Conservation (phyloP, 176 grass and related monocot species). For the Avena eriantha region DNA sequence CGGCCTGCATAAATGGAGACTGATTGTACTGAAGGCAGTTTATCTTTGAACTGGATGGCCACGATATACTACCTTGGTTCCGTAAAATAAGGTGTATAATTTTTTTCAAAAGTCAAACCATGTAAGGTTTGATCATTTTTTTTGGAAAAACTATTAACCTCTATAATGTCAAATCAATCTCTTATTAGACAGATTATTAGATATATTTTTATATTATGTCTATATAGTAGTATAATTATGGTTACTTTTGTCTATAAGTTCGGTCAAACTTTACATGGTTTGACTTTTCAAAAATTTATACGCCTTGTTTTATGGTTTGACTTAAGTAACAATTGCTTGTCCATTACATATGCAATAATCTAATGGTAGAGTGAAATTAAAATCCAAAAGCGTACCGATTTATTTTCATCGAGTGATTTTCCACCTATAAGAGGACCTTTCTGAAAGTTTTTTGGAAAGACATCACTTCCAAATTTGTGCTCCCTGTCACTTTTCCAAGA, state of each 20-base stretch:
- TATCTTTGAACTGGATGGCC: constrained; percentile 19
- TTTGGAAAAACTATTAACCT: too few species aligned
- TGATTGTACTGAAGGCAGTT: not conserved
- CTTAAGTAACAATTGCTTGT: constrained; percentile 10
- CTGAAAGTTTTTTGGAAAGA: constrained; percentile 84
- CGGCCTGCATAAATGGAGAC: not conserved
- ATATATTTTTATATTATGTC: too few species aligned
- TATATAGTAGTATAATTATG: too few species aligned
- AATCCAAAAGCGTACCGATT: constrained; percentile 57
- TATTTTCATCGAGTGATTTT: constrained; percentile 46
- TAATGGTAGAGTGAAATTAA: not conserved
- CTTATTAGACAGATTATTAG: too few species aligned
- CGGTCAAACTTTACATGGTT: too few species aligned
- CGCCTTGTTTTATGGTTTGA: not conserved
- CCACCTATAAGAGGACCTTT: constrained; percentile 75
- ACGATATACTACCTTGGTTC: not conserved
- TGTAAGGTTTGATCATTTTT: too few species aligned
- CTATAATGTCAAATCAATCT: too few species aligned
- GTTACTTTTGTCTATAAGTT: too few species aligned
- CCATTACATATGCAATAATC: constrained; percentile 14
- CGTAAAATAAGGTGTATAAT: too few species aligned
- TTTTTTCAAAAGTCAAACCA: too few species aligned
- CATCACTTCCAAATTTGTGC: constrained; percentile 92
- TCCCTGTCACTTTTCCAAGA: constrained; percentile 97
- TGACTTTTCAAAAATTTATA: too few species aligned